Base-by-base conservation (phyloP, 108 stramenopile genomes). In the Nannochloropsis granulata region DNA sequence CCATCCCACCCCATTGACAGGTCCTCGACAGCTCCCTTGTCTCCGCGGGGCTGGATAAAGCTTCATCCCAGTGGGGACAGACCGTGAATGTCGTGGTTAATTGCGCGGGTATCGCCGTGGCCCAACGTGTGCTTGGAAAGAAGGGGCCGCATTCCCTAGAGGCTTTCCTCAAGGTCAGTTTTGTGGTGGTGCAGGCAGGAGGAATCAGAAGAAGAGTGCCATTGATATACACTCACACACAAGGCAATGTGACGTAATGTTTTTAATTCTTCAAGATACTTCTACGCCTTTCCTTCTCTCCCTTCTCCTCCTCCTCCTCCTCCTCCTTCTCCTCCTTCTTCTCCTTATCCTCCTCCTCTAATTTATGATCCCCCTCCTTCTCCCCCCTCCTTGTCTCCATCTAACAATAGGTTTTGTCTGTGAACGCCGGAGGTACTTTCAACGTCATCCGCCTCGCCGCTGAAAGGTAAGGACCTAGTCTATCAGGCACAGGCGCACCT, bases 351-450 rank as follows among this genome's bases (percentile, higher is more conserved):
- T 34, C 5, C 2, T 5, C 34, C 34, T 3, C 34, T 34, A 34
- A 34, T n/a, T n/a, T n/a, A 34, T 34, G 34, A 34, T 34, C 5
- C 5, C 5, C 34, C 34, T 34, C 5, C 34, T 34, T 34, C 5
- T 34, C 1, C 34, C 34, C 2, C 26, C 14, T 42, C 25, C 25
- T 81, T n/a, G n/a, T 44, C 19, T 2, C 25, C 25, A 44, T 42
- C 16, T 82, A 2, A 10, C 44, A 11, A n/a, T 82, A 45, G 46
- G 44, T 16, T 85, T 96, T 98, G 23, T 78, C 90, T 12, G 93
- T 97, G 8, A 98, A 98, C 82, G 90, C 93, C 0, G 85, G 93
- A 44, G 97, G 98, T n/a, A 95, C 95, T 16, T 98, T 98, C 92
- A 97, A 98, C 88, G 91, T 97, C 23, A 86, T 91, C n/a, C 91